Percentiles rank a stretch among this genome's conserved stretches.
phyloP scores from a whole-genome alignment of 176 grass and related monocot genomes.

The Chloris gayana region DNA sequence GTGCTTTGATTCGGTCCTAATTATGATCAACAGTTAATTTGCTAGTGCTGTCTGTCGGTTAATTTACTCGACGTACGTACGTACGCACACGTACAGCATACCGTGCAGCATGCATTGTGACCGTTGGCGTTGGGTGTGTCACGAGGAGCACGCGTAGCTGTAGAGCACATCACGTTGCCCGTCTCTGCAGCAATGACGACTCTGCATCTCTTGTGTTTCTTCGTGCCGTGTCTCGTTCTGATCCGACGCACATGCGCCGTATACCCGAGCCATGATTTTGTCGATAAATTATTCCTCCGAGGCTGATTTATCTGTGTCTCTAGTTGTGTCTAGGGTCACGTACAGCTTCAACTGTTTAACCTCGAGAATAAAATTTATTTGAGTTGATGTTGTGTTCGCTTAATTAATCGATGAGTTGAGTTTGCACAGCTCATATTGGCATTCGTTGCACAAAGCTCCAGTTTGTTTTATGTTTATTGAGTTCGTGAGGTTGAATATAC shows the following conservation, averaged over 20 bases:
- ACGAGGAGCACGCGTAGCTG: neutral
- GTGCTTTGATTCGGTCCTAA: neutral
- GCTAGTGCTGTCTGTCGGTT: neutral
- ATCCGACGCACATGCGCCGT: neutral
- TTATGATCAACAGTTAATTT: neutral
- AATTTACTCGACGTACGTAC: neutral
- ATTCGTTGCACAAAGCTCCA: no score
- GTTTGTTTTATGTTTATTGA: no score
- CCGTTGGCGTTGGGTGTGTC: constrained; percentile 29
- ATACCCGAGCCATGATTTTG: neutral
- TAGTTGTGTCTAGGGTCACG: neutral
- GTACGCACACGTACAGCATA: neutral
- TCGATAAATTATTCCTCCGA: neutral
- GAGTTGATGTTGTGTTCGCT: neutral
- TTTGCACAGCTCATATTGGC: no score
- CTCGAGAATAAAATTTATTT: neutral
- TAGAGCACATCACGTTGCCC: neutral
- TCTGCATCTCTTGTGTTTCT: neutral
- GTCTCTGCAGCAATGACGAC: neutral
- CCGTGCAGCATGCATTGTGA: neutral
- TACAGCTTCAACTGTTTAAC: no score
- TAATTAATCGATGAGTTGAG: no score
- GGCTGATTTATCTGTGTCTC: neutral
- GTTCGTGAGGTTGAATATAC: no score
- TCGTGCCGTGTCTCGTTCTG: neutral